Evolutionary conservation across 257 asterid genomes (phyloP).

Genomic region (Nicotiana tomentosiformis): DNA sequence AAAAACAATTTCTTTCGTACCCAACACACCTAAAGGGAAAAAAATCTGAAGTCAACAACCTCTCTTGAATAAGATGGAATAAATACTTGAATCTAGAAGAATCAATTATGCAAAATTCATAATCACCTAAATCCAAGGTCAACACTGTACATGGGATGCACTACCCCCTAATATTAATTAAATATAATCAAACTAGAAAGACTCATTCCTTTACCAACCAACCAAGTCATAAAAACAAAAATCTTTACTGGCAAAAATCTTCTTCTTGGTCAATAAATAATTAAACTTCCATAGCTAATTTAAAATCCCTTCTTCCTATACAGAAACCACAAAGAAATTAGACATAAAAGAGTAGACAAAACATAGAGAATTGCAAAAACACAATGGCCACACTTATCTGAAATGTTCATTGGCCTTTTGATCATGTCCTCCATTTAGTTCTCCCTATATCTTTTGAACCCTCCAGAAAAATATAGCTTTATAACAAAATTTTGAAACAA

Average conservation of each 20-base stretch:
- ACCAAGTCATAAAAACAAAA: not conserved
- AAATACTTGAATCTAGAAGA: not conserved
- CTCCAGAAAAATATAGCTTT: conserved; percentile 1
- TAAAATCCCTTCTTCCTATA: not conserved
- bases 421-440: not conserved
- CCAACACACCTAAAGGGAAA: not conserved
- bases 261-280: not conserved
- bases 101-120: not conserved
- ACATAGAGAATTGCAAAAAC: not conserved
- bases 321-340: not conserved
- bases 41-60: not conserved
- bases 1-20: not conserved
- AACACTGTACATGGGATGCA: conserved; percentile 7
- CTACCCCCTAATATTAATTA: not conserved
- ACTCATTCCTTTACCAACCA: not conserved
- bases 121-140: conserved; percentile 3
- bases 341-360: not conserved
- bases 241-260: not conserved
- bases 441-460: conserved; percentile 1
- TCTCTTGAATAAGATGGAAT: not conserved
- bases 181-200: not conserved
- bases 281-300: not conserved
- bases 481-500: not conserved
- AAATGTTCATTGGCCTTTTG: not conserved
- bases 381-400: not conserved